A percentile compares a stretch with the other conserved stretches of the same genome.
Evolutionary conservation across 139 green algal genomes (phyloP).

Genomic region (Pleodorina starrii): DNA sequence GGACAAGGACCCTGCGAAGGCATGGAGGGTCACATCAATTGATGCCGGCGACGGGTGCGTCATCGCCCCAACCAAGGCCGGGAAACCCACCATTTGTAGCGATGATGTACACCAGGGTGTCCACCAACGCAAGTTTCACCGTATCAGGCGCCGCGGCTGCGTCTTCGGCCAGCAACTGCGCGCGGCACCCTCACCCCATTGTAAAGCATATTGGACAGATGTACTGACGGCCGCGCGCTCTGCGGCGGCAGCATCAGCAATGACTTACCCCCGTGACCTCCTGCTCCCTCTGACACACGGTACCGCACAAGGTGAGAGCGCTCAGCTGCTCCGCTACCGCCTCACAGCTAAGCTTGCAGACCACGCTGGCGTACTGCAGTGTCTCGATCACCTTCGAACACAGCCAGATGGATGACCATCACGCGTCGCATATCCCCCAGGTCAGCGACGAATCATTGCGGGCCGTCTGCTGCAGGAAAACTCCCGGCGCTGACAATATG

Average conservation of each 20-base stretch:
- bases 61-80: no score
- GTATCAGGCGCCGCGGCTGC: neutral
- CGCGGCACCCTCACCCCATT: no score
- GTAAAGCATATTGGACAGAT: no score
- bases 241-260: no score
- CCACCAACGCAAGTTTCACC: neutral
- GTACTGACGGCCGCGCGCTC: no score
- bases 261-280: no score
- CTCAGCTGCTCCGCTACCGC: neutral
- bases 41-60: no score
- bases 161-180: slow-evolving; percentile 16
- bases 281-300: neutral
- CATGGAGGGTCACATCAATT: neutral
- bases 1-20: neutral
- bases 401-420: no score
- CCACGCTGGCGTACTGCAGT: neutral
- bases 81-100: neutral
- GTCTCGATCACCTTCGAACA: neutral
- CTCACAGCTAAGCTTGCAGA: neutral
- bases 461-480: no score
- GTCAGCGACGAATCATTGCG: no score
- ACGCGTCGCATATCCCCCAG: no score
- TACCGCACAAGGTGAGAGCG: neutral
- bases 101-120: neutral
- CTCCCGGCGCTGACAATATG: no score